Percentiles rank a stretch among this genome's conserved stretches.
phyloP scores from a whole-genome alignment of 495 filamentous ascomycete genomes.

The Penicillium soppii region DNA sequence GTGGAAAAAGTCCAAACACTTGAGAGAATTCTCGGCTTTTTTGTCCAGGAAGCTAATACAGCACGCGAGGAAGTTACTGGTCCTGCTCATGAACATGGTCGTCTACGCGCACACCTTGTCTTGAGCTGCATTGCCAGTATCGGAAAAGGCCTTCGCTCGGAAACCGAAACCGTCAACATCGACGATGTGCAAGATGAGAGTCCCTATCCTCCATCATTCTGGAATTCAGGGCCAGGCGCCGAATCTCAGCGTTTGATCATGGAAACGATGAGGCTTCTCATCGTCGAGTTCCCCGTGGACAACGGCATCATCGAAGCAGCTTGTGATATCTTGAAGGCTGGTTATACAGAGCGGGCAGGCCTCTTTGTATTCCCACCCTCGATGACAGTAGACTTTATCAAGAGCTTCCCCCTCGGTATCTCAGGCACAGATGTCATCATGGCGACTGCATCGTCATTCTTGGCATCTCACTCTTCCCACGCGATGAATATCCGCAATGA shows the following conservation, averaged over 20 bases:
- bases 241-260: constrained; percentile 60
- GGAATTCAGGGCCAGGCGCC: constrained; percentile 56
- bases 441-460: constrained; percentile 73
- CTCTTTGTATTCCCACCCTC: constrained; percentile 74
- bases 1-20: constrained; percentile 60
- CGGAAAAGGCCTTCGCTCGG: constrained; percentile 74
- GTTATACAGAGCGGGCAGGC: constrained; percentile 75
- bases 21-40: constrained; percentile 61
- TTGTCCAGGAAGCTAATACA: constrained; percentile 44
- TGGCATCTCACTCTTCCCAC: constrained; percentile 59
- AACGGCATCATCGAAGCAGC: constrained; percentile 72
- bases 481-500: constrained; percentile 47
- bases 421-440: constrained; percentile 73
- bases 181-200: constrained; percentile 42
- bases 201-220: constrained; percentile 52
- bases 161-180: constrained; percentile 66
- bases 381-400: constrained; percentile 69
- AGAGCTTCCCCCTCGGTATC: constrained; percentile 58
- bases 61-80: constrained; percentile 35
- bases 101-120: constrained; percentile 58
- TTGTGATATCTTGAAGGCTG: constrained; percentile 73
- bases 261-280: constrained; percentile 43
- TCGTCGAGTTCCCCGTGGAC: constrained; percentile 57
- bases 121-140: constrained; percentile 74
- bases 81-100: constrained; percentile 44